phyloP scores from a whole-genome alignment of 495 filamentous ascomycete species.

The Neurospora sublineolata region DNA sequence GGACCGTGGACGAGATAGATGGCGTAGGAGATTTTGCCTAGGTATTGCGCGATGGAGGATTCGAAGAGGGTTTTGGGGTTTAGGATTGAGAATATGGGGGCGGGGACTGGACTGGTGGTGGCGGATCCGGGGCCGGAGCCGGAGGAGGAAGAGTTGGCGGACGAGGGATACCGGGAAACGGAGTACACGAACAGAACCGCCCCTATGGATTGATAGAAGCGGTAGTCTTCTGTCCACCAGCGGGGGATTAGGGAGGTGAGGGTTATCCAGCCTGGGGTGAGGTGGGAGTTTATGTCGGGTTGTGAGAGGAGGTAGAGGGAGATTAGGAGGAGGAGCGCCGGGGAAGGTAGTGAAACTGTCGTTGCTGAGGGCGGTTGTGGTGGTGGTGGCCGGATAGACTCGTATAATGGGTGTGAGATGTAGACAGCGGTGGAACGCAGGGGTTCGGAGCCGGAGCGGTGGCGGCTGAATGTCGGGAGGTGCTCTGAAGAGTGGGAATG shows the following conservation, averaged over 20 bases:
- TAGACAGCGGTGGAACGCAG: background rate
- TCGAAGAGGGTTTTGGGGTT: conserved; percentile 17
- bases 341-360: background rate
- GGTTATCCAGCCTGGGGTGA: conserved; percentile 28
- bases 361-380: conserved; percentile 5
- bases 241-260: conserved; percentile 27
- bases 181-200: conserved; percentile 29
- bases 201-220: conserved; percentile 31
- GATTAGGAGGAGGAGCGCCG: background rate
- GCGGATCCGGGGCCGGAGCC: background rate
- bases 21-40: conserved; percentile 40
- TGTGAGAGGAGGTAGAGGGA: conserved; percentile 31
- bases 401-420: background rate
- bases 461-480: background rate
- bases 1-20: conserved; percentile 45
- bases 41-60: conserved; percentile 27
- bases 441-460: background rate
- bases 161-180: conserved; percentile 15
- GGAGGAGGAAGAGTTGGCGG: background rate
- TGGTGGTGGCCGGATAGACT: background rate
- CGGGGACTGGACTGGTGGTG: background rate
- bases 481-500: background rate
- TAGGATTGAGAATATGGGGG: background rate
- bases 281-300: conserved; percentile 26
- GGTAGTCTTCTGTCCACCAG: conserved; percentile 31